Base-by-base conservation (phyloP, 768 basidiomycete genomes). In the Kwoniella sp. region DNA sequence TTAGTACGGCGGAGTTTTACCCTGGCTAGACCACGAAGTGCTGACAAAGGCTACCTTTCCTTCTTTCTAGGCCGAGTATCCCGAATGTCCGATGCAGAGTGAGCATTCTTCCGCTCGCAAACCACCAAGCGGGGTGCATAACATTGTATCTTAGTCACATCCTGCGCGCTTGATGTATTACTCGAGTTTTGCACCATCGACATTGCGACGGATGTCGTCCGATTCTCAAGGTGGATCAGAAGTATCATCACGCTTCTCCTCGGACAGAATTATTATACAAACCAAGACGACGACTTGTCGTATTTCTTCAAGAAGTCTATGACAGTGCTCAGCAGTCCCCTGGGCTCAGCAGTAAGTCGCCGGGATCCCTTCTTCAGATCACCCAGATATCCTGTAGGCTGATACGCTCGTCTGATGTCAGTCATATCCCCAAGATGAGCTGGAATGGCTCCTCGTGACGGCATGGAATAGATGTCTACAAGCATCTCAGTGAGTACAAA, bases 401-500 rank as follows among this genome's bases (percentile, higher is more conserved):
- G 40, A 44, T 29, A 1, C 40, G 27, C 26, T 57, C 33, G 13
- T 13, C 7, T 13, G 40, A 15, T 36, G 1, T 22, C 15, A 63
- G 53, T 22, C 19, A 13, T 68, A 68, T 29, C 67, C 67, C 1
- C 57, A 30, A 17, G 67, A 68, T 13, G 63, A 64, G 46, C 27
- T 68, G 13, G 44, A 60, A 1, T 68, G 67, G 67, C 48, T 68
- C 19, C 24, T 27, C 26, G 46, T 51, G 2, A 58, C 54, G 19
- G 44, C 53, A 22, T 57, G 54, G 53, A 68, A 64, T 37, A 55
- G 50, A 40, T 62, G 50, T 15, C 29, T 68, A 13, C 27, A 56
- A 7, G 19, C 44, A 21, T 30, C 33, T 10, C 36, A 57, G 67
- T 68, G 26, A 58, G 62, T 2, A 44, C 25, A 27, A 22, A 36